Percentiles rank a stretch among this genome's conserved stretches.
These are phyloP conservation scores for Elsinoe batatas DNA, from an alignment of 2,329 filamentous ascomycete genomes.

Conservation along the genomic window DNA sequence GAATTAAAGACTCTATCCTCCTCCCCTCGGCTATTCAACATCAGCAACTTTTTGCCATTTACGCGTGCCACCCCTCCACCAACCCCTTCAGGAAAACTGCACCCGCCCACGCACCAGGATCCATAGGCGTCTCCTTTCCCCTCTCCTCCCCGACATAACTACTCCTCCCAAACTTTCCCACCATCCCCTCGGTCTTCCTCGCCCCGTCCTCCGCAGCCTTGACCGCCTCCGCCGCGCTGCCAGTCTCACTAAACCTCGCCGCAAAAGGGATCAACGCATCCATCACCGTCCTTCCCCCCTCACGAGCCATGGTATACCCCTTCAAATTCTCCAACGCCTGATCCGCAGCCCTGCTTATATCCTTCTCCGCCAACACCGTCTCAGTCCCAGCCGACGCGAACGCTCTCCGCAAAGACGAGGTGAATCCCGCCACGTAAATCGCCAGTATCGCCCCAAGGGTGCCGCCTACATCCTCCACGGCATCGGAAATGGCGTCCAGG, in stretches of 20 bases:
- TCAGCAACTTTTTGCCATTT: not conserved
- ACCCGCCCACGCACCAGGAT: conserved; percentile 30
- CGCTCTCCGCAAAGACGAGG: conserved; percentile 30
- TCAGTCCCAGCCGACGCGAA: conserved; percentile 22
- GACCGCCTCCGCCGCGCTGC: conserved; percentile 23
- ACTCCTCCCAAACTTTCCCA: conserved; percentile 28
- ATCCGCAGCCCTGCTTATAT: conserved; percentile 24
- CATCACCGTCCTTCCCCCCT: conserved; percentile 30
- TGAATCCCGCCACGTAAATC: conserved; percentile 29
- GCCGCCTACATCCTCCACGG: conserved; percentile 30
- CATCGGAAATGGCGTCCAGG: conserved; percentile 26
- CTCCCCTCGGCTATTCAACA: too few relatives aligned
- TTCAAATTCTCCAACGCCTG: conserved; percentile 35
- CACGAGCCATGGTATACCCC: conserved; percentile 28
- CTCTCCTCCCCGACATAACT: conserved; percentile 28
- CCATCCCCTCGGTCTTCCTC: conserved; percentile 27
- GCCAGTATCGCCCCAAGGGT: conserved; percentile 29
- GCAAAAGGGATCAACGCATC: conserved; percentile 31
- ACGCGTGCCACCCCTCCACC: conserved; percentile 19
- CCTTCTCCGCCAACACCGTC: conserved; percentile 14
- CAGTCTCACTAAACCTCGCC: conserved; percentile 23
- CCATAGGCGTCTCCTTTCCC: conserved; percentile 24
- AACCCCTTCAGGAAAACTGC: conserved; percentile 28
- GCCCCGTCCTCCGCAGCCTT: conserved; percentile 25
- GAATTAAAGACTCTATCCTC: too few relatives aligned